A percentile compares a stretch with the other conserved stretches of the same genome.
These are phyloP conservation scores for Pseudocercospora fuligena DNA, from an alignment of 2,329 filamentous ascomycete genomes.

Conservation along the genomic window DNA sequence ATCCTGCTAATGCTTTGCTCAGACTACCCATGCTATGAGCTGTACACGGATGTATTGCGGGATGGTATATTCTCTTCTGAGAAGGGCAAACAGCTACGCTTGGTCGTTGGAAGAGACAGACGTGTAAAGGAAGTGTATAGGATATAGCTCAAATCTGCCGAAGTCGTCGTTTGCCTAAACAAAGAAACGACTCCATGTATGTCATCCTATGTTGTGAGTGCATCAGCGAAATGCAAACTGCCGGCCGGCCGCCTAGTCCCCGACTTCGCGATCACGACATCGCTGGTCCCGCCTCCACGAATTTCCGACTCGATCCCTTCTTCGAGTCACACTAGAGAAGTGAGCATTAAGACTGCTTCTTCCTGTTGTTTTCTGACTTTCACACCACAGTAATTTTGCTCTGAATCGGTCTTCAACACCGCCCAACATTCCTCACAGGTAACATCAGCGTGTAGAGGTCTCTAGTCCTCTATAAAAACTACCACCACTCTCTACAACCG, in stretches of 20 bases:
- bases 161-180: background rate
- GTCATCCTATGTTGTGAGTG: background rate
- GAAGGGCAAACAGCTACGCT: constrained; percentile 54
- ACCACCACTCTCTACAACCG: constrained; percentile 30
- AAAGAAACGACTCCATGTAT: background rate
- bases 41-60: constrained; percentile 57
- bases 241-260: background rate
- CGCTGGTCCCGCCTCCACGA: background rate
- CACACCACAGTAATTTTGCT: too few relatives aligned
- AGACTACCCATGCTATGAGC: constrained; percentile 61
- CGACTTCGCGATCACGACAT: too few relatives aligned
- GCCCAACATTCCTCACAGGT: constrained; percentile 38
- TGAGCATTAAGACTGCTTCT: background rate
- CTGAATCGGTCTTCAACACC: background rate
- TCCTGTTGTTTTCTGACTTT: too few relatives aligned
- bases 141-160: constrained; percentile 15
- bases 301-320: background rate
- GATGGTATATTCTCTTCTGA: constrained; percentile 52
- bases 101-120: constrained; percentile 56
- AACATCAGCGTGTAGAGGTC: constrained; percentile 37
- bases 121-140: constrained; percentile 42
- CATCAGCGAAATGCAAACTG: background rate
- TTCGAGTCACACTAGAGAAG: background rate
- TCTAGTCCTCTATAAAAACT: constrained; percentile 41
- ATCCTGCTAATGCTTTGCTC: constrained; percentile 10